Base-by-base conservation (phyloP, 2,329 filamentous ascomycete genomes). In the Fusarium pseudograminearum region DNA sequence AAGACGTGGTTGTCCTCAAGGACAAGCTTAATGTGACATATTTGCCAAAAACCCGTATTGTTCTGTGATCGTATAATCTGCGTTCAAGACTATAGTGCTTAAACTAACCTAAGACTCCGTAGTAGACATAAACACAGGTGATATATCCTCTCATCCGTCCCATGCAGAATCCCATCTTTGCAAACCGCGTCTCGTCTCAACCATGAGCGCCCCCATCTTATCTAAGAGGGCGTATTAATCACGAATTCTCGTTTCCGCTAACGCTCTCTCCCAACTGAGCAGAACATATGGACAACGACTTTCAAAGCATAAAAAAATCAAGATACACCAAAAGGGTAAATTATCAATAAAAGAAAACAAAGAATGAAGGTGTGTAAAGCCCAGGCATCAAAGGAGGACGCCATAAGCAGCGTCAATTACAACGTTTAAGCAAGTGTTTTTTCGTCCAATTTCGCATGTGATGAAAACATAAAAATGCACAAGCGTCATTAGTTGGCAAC, bases 401-500 rank as follows among this genome's bases (percentile, higher is more conserved):
- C 66, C 69, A 69, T 70, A 74, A 69, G 65, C 67, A 53, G 63
- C 57, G 71, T 73, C 77, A 77, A 83, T 82, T 81, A 83, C 79
- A 82, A 82, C 77, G 79, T 79, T 80, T 79, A 82, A 78, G 65
- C 74, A 74, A 76, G 73, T 76, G 79, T 78, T 76, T 79, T 78
- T 73, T 77, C 64, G 64, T 67, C 69, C 58, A 63, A 69, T 75
- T 65, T 73, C 63, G 57, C 59, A 57, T 57, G 64, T 58, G 58
- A 62, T 59, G 51, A 68, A 67, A 71, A 40, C 73, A 71, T 72
- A 71, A 74, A 69, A 73, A 73, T 72, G 54, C 53, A 67, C 52
- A 55, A 67, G 56, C 61, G 57, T 65, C 64, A 65, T 80, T 79
- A 89, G 80, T 89, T 89, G 61, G 85, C 84, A 69, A 89, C 86